A percentile compares a stretch with the other conserved stretches of the same genome.
phyloP scores from a whole-genome alignment of 176 grass and related monocot species.

The Oryza nivara region DNA sequence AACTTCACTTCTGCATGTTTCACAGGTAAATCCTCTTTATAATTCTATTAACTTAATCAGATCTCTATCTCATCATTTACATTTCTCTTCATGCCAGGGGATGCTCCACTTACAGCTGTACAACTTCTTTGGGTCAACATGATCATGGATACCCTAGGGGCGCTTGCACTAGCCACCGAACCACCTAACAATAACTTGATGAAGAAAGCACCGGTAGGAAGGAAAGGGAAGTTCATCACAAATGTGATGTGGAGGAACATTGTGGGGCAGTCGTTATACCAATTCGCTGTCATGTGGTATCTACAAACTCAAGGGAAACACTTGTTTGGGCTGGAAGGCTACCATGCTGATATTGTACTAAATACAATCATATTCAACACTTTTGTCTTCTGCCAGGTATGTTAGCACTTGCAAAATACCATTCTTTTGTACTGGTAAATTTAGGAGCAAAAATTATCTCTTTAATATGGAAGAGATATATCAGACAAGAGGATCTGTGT shows the following conservation, averaged over 20 bases:
- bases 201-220: constrained; percentile 78
- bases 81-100: constrained; percentile 50
- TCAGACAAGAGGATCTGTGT: neutral
- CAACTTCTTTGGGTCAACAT: constrained; percentile 98
- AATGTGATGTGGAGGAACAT: constrained; percentile 95
- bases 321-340: constrained; percentile 67
- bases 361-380: constrained; percentile 97
- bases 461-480: neutral
- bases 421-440: neutral
- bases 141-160: constrained; percentile 99
- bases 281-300: constrained; percentile 80
- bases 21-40: constrained; percentile 54
- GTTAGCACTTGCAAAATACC: neutral
- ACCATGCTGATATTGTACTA: constrained; percentile 51
- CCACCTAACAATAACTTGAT: constrained; percentile 78
- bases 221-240: constrained; percentile 77
- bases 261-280: constrained; percentile 75
- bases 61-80: constrained; percentile 5
- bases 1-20: constrained; percentile 86
- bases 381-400: constrained; percentile 97
- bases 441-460: neutral
- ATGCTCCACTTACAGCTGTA: constrained; percentile 82
- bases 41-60: constrained; percentile 13
- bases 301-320: constrained; percentile 75
- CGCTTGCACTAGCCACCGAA: constrained; percentile 88